phyloP scores from a whole-genome alignment of 2,329 filamentous ascomycete genomes.

The Neonectria magnoliae region DNA sequence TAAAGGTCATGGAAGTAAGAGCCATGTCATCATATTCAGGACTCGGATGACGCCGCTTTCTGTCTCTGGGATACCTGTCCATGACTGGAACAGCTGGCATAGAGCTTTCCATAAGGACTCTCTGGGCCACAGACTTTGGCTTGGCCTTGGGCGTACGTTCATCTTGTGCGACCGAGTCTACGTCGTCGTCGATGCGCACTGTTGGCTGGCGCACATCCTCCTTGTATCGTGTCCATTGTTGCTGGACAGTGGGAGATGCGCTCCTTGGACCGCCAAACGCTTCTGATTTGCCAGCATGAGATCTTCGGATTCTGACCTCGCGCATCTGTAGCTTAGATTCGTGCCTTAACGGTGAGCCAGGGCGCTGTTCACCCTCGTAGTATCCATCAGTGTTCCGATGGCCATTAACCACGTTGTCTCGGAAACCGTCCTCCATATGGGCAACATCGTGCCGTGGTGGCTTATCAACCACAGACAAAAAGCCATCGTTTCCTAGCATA shows the following conservation, averaged over 20 bases:
- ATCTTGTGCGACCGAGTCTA: constrained; percentile 35
- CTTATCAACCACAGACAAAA: constrained; percentile 48
- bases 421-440: constrained; percentile 49
- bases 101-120: constrained; percentile 36
- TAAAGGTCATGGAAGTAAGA: constrained; percentile 64
- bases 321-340: constrained; percentile 53
- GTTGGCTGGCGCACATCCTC: constrained; percentile 31
- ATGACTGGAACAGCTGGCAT: constrained; percentile 33
- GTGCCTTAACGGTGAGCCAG: constrained; percentile 38
- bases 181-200: constrained; percentile 39
- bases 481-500: constrained; percentile 50
- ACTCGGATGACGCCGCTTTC: constrained; percentile 56
- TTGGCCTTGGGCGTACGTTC: constrained; percentile 40
- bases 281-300: constrained; percentile 37
- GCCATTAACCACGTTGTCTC: constrained; percentile 33
- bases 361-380: constrained; percentile 33
- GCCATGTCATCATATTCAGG: constrained; percentile 67
- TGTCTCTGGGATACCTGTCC: constrained; percentile 36
- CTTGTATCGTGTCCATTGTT: constrained; percentile 30
- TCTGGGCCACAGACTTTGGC: constrained; percentile 30
- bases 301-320: constrained; percentile 45
- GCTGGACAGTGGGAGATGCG: constrained; percentile 40
- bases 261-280: constrained; percentile 33
- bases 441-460: constrained; percentile 37
- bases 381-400: constrained; percentile 30